These are phyloP conservation scores for Peronospora tabacina DNA, from an alignment of 352 stramenopile species.

Conservation along the genomic window DNA sequence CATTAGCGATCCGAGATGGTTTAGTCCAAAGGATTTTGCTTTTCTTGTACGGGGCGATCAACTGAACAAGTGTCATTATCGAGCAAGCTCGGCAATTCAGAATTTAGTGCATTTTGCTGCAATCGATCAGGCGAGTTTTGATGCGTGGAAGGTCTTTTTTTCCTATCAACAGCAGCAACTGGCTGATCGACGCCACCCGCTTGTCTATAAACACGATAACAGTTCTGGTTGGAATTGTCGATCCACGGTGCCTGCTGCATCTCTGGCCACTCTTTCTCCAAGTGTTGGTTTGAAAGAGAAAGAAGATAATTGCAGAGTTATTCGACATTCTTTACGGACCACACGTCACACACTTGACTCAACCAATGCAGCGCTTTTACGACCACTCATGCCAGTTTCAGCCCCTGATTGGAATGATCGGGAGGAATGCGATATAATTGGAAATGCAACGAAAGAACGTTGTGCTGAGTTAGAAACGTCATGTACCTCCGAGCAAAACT, in stretches of 20 bases:
- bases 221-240: slow-evolving; percentile 9
- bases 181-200: background rate
- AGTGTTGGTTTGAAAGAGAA: slow-evolving; percentile 32
- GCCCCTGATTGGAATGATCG: slow-evolving; percentile 43
- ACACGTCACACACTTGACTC: slow-evolving; percentile 1
- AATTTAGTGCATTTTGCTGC: slow-evolving; percentile 54
- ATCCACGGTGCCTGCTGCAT: background rate
- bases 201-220: slow-evolving; percentile 1
- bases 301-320: slow-evolving; percentile 43
- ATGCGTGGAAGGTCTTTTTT: slow-evolving; percentile 62
- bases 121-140: slow-evolving; percentile 33
- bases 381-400: slow-evolving; percentile 26
- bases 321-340: slow-evolving; percentile 21
- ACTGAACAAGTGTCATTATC: slow-evolving; percentile 32
- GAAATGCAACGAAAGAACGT: slow-evolving; percentile 4
- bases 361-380: slow-evolving; percentile 7
- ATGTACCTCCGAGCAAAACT: slow-evolving; percentile 7
- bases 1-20: slow-evolving; percentile 52
- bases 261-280: slow-evolving; percentile 5
- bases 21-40: slow-evolving; percentile 56
- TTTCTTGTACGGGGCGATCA: slow-evolving; percentile 42
- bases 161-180: slow-evolving; percentile 40
- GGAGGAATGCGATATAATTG: slow-evolving; percentile 6
- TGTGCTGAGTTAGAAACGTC: slow-evolving; percentile 3
- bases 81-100: slow-evolving; percentile 24